A percentile compares a stretch with the other conserved stretches of the same genome.
phyloP scores from a whole-genome alignment of 2,329 filamentous ascomycete species.

The Clarireedia hainanense region DNA sequence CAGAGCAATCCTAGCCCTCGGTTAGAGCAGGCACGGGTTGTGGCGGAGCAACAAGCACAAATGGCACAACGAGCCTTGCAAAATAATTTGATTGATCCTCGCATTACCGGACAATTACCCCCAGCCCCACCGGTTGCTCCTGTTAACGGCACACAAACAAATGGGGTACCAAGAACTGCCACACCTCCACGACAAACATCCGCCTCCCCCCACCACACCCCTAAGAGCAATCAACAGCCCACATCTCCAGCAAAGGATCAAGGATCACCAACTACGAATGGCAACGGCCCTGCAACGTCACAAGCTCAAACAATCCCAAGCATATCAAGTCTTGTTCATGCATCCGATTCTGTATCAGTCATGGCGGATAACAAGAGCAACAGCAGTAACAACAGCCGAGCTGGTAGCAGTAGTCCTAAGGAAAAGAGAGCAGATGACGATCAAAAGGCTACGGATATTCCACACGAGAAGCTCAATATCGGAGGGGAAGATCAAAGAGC shows the following conservation, averaged over 20 bases:
- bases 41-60: slow-evolving; percentile 29
- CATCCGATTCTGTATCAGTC: slow-evolving; percentile 24
- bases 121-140: slow-evolving; percentile 13
- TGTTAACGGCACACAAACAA: slow-evolving; percentile 15
- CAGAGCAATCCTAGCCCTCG: slow-evolving; percentile 32
- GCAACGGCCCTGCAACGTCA: slow-evolving; percentile 12
- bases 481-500: slow-evolving; percentile 57
- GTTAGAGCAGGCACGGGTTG: slow-evolving; percentile 32
- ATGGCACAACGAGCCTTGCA: slow-evolving; percentile 25
- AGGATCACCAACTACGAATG: neutral
- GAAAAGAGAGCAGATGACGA: slow-evolving; percentile 22
- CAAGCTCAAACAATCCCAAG: slow-evolving; percentile 27
- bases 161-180: slow-evolving; percentile 10
- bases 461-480: slow-evolving; percentile 44
- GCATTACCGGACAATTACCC: neutral
- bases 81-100: slow-evolving; percentile 22
- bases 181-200: slow-evolving; percentile 19
- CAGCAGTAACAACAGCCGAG: slow-evolving; percentile 24
- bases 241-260: slow-evolving; percentile 13
- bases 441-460: slow-evolving; percentile 41
- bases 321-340: slow-evolving; percentile 27
- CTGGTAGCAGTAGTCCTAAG: slow-evolving; percentile 23
- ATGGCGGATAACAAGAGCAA: slow-evolving; percentile 26
- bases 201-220: slow-evolving; percentile 1
- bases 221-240: slow-evolving; percentile 10